phyloP scores from a whole-genome alignment of 345 rosid genomes.

The Aquilaria sinensis region DNA sequence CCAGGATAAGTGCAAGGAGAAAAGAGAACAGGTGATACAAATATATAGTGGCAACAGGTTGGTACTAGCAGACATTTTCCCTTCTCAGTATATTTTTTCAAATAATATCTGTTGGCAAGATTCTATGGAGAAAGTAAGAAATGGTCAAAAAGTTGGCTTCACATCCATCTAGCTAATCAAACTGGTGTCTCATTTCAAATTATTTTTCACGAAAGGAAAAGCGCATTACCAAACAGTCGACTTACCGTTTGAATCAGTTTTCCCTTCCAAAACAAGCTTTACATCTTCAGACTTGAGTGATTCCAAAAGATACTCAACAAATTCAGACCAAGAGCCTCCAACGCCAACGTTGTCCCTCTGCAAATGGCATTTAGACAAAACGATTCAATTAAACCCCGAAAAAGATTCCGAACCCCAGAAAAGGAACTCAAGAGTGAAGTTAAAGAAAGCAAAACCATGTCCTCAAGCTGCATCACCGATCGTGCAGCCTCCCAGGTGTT shows the following conservation, averaged over 20 bases:
- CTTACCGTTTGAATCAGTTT: slow-evolving; percentile 34
- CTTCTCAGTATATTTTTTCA: no score
- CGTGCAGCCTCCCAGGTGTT: slow-evolving; percentile 56
- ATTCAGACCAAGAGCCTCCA: slow-evolving; percentile 85
- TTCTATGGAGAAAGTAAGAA: no score
- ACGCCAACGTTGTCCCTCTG: slow-evolving; percentile 84
- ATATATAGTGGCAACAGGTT: no score
- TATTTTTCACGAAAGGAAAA: background rate
- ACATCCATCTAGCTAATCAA: background rate
- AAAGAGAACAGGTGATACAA: no score
- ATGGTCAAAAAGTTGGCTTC: no score
- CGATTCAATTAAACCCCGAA: background rate
- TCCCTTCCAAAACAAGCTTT: slow-evolving; percentile 55
- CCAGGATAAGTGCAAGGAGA: no score
- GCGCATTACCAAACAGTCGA: background rate
- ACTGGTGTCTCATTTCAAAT: no score
- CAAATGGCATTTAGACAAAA: slow-evolving; percentile 13
- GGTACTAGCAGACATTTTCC: no score
- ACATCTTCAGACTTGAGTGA: slow-evolving; percentile 65
- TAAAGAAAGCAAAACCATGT: slow-evolving; percentile 38
- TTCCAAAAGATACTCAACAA: slow-evolving; percentile 58
- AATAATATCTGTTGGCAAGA: no score
- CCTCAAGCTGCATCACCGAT: slow-evolving; percentile 70
- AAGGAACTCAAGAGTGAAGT: background rate
- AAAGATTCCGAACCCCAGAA: background rate